These are phyloP conservation scores for Dictyostelium brefeldianum DNA, from an alignment of 78 protist genomes.

Conservation along the genomic window DNA sequence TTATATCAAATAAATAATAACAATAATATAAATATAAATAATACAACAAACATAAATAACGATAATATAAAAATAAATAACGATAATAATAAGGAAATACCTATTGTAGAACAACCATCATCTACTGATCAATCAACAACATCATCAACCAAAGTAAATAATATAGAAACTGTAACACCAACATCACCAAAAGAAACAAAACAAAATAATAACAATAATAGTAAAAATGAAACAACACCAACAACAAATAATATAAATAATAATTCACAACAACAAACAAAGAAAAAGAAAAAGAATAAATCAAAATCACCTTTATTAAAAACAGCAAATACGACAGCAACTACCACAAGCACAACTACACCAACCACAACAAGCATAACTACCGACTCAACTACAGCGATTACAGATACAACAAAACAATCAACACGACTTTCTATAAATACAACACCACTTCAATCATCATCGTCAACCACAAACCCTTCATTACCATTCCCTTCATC, in stretches of 20 bases:
- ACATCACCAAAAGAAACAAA: background rate
- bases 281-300: no score
- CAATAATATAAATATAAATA: background rate
- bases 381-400: background rate
- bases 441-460: background rate
- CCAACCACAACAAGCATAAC: background rate
- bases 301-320: no score
- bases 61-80: background rate
- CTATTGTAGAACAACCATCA: background rate
- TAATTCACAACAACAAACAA: no score
- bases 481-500: background rate
- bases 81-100: background rate
- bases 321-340: background rate
- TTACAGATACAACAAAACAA: background rate
- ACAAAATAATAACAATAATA: background rate
- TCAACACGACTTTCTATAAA: slow-evolving; percentile 2
- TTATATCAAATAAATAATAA: slow-evolving; percentile 8
- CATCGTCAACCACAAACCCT: background rate
- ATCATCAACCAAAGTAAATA: background rate
- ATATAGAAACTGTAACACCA: background rate
- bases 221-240: background rate
- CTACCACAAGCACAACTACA: slow-evolving; percentile 14
- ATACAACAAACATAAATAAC: background rate
- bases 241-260: no score
- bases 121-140: background rate